These are phyloP conservation scores for Penicillium nordicum DNA, from an alignment of 2,329 filamentous ascomycete species.

Conservation along the genomic window DNA sequence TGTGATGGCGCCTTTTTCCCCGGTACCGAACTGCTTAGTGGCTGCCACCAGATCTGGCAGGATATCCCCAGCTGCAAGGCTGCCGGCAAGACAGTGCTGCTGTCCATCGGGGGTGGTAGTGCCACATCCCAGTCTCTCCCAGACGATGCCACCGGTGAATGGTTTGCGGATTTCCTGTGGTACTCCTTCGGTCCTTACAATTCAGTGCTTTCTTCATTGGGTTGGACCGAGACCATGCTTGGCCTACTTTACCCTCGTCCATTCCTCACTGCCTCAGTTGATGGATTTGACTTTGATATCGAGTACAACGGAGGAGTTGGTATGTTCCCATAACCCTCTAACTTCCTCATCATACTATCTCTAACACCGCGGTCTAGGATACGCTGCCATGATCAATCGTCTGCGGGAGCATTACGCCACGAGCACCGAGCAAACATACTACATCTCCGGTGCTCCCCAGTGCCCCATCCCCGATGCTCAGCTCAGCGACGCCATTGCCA, in stretches of 20 bases:
- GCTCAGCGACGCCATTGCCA: conserved; percentile 45
- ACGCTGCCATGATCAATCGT: conserved; percentile 48
- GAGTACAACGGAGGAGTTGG: conserved; percentile 32
- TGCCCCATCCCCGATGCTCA: conserved; percentile 49
- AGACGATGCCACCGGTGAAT: conserved; percentile 34
- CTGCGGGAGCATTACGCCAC: conserved; percentile 43
- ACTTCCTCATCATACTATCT: background rate
- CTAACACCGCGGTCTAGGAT: conserved; percentile 32
- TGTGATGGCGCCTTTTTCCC: conserved; percentile 45
- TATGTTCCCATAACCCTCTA: conserved; percentile 16
- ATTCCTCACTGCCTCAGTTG: conserved; percentile 46
- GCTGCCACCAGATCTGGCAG: conserved; percentile 44
- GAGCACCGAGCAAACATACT: conserved; percentile 41
- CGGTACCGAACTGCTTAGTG: conserved; percentile 41
- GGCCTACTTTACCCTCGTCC: conserved; percentile 38
- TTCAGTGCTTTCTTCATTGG: conserved; percentile 24
- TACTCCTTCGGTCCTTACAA: conserved; percentile 48
- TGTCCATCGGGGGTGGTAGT: conserved; percentile 49
- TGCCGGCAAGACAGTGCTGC: conserved; percentile 43
- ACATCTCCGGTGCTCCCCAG: conserved; percentile 54
- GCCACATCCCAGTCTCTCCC: conserved; percentile 45
- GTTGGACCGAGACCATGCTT: conserved; percentile 9
- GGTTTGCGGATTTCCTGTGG: conserved; percentile 52
- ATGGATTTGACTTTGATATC: conserved; percentile 55
- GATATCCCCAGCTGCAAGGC: conserved; percentile 43